Conservation (phyloP, 176 grass and related monocot genomes). For the Oryza meyeriana region DNA sequence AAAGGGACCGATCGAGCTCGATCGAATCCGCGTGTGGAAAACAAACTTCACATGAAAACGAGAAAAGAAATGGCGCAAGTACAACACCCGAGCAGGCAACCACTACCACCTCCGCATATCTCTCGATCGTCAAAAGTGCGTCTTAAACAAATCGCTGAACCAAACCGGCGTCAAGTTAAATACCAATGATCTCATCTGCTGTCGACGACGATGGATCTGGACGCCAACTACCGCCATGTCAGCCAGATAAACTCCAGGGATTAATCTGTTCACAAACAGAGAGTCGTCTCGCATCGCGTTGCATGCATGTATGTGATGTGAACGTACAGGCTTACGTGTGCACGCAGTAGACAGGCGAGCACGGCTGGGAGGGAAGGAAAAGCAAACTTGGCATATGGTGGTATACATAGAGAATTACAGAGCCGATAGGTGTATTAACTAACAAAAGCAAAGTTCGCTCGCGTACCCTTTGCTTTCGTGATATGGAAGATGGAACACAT, state of each 20-base stretch:
- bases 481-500: not conserved
- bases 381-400: too few species aligned
- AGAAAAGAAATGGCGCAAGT: not conserved
- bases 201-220: not conserved
- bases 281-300: not conserved
- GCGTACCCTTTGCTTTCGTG: not conserved
- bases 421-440: not conserved
- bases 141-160: not conserved
- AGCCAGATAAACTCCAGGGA: not conserved
- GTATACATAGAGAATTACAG: too few species aligned
- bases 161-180: not conserved
- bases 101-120: not conserved
- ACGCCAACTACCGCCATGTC: not conserved
- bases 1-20: not conserved
- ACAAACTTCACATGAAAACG: not conserved
- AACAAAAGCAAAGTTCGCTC: not conserved
- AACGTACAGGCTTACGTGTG: not conserved
- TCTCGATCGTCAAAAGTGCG: not conserved
- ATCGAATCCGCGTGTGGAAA: not conserved
- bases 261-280: not conserved
- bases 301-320: not conserved
- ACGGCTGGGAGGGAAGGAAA: too few species aligned
- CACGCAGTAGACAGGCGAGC: not conserved
- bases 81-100: not conserved
- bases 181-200: not conserved